Base-by-base conservation (phyloP, 2,329 filamentous ascomycete genomes). In the Pseudogymnoascus sp. region DNA sequence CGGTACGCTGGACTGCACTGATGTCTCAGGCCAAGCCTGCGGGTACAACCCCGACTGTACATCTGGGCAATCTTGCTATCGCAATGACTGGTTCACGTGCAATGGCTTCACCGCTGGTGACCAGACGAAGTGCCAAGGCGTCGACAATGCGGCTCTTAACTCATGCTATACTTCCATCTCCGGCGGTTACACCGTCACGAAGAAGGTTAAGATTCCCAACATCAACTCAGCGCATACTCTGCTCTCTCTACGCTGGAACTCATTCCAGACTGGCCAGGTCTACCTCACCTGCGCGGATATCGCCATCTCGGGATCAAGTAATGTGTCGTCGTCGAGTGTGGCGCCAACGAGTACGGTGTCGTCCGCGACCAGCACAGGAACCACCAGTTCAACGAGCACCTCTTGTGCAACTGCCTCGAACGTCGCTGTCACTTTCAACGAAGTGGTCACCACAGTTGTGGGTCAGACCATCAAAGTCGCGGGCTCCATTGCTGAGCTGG, bases 401-500 rank as follows among this genome's bases (percentile, higher is more conserved):
- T 63, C 71, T 37, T 82, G 79, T 69, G 68, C 72, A 10, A 73
- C 63, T 11, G 60, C 77, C 1, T 75, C 78, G 0, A 74, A 77
- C 0, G 81, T 88, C 10, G 76, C 81, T 0, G 83, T 91, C 10
- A 84, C 84, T 0, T 90, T 91, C 74, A 77, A 83, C 60, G 82
- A 81, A 65, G 70, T 78, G 1, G 84, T 81, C 22, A 78, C 75
- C 1, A 90, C 88, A 0, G 70, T 71, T 2, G 84, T 72, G 41
- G 88, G 88, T 4, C 80, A 91, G 72, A 84, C 79, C 7, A 78
- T 91, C 70, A 88, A 85, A 72, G 73, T 91, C 12, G 79, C 82
- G 0, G 89, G 89, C 22, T 84, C 81, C 63, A 79, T 81, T 59
- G 68, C 78, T 2, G 76, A 80, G 38, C 81, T 91, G 10, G 88